Conservation (phyloP, 768 basidiomycete species). For the Porphyrellus cyaneotinctus region DNA sequence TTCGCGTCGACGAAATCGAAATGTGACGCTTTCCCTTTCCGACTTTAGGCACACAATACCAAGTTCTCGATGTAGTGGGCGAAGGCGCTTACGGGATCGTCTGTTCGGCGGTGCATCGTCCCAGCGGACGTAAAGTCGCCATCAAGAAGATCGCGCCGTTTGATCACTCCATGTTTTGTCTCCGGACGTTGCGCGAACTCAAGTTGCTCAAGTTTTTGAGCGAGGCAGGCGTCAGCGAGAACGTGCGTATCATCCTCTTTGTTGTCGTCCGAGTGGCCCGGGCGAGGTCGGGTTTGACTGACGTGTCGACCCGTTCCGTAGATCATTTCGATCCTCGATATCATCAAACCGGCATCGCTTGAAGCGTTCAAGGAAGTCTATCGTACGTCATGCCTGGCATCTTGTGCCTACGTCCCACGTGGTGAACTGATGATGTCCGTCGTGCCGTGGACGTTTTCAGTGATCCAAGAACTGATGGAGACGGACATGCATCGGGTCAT, state of each 20-base stretch:
- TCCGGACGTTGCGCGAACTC: conserved; percentile 84
- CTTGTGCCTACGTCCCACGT: no score
- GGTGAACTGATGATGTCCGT: conserved; percentile 2
- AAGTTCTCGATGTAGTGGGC: conserved; percentile 83
- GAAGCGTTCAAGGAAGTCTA: conserved; percentile 89
- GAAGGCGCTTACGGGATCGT: conserved; percentile 95
- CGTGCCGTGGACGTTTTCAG: conserved; percentile 33
- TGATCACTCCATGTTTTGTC: conserved; percentile 93
- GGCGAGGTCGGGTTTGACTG: neutral
- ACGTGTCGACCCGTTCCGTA: conserved; percentile 24
- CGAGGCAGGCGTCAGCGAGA: conserved; percentile 87
- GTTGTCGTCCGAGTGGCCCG: no score
- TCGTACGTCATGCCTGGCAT: conserved; percentile 38
- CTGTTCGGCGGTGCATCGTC: conserved; percentile 85
- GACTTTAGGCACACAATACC: conserved; percentile 64
- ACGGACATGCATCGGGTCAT: conserved; percentile 98
- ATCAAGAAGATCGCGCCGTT: conserved; percentile 97
- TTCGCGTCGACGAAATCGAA: neutral
- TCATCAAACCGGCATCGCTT: conserved; percentile 74
- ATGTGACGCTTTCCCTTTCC: neutral
- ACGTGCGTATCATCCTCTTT: conserved; percentile 42
- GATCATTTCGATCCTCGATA: conserved; percentile 90
- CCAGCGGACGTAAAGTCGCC: conserved; percentile 88
- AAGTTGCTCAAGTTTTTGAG: conserved; percentile 81
- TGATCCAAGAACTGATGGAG: conserved; percentile 92